Evolutionary conservation across 176 grass and related monocot genomes (phyloP).

Genomic region (Pharus latifolius): DNA sequence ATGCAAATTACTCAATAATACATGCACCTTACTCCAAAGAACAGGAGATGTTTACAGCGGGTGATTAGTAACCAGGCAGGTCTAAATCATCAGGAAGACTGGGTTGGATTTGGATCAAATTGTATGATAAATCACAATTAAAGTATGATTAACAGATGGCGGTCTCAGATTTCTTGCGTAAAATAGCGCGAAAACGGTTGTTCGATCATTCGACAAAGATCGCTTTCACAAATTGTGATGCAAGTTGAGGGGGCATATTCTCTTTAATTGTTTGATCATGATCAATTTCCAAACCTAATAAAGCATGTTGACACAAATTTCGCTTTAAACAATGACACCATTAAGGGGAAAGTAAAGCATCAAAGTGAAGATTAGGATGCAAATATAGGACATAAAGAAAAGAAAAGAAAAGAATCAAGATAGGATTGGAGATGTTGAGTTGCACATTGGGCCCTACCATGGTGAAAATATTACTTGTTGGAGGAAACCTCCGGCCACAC

Average conservation of each 20-base stretch:
- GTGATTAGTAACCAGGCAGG: background rate
- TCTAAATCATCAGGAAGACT: slow-evolving; percentile 6
- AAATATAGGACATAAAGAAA: background rate
- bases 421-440: background rate
- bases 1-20: background rate
- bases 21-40: background rate
- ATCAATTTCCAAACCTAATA: slow-evolving; percentile 22
- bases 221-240: background rate
- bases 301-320: slow-evolving; percentile 2
- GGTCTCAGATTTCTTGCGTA: slow-evolving; percentile 10
- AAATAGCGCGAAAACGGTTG: background rate
- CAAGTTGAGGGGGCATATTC: slow-evolving; percentile 22
- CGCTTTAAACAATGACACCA: slow-evolving; percentile 6
- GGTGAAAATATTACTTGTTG: too few species aligned
- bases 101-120: slow-evolving; percentile 34
- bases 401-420: background rate
- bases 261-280: slow-evolving; percentile 5
- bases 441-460: background rate
- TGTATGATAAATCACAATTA: background rate
- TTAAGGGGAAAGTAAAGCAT: background rate
- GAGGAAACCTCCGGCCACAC: too few species aligned
- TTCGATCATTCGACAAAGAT: background rate
- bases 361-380: slow-evolving; percentile 11
- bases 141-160: slow-evolving; percentile 14
- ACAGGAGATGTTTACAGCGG: background rate